Evolutionary conservation across 257 asterid genomes (phyloP), one percentile per base, ranked within the genome.

Genomic region (Solanum chilense): DNA sequence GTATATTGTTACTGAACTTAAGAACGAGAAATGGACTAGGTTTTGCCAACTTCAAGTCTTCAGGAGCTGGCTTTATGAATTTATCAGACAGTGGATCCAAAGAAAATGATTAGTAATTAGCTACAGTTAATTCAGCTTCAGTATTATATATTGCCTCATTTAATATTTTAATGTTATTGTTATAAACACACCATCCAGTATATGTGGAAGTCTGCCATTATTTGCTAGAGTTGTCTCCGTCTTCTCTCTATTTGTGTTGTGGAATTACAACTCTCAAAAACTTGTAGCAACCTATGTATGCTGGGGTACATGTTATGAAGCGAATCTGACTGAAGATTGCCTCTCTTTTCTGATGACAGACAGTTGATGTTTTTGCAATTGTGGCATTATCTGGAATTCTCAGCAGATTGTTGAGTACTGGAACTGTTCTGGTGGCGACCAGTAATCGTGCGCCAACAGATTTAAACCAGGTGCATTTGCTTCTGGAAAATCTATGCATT

Each of bases 381-480:
- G 97, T 97, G 92, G 99, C 98, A 75, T 93, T 97, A 92, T 97
- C 99, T 86, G 98, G 99, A 90, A 95, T 97, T 88, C 85, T 97
- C 37, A 95, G 98, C 91, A 94, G 99, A 93, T 92, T 97, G 88
- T 89, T 80, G 91, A 94, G 95, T 92, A 93, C 95, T n/a, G 99
- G 99, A 90, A 95, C 99, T 27, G 92, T 97, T 89, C 98, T 97
- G 86, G 99, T 97, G 83, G 98, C 99, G 52, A 95, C 99, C 82
- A 97, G 99, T 93, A 97, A 97, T 90, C 99, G 99, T 47, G 98
- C 98, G 52, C 98, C 99, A 66, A 87, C 91, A 89, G 99, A 95
- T 84, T 90, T 97, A 73, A 97, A 97, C 92, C 98, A 97, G 97
- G 99, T 94, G 58, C 52, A 68, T 83, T 78, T 86, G 23, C 83